A percentile compares a stretch with the other conserved stretches of the same genome.
Evolutionary conservation across 352 stramenopile genomes (phyloP).

Genomic region (Pythium periplocum): DNA sequence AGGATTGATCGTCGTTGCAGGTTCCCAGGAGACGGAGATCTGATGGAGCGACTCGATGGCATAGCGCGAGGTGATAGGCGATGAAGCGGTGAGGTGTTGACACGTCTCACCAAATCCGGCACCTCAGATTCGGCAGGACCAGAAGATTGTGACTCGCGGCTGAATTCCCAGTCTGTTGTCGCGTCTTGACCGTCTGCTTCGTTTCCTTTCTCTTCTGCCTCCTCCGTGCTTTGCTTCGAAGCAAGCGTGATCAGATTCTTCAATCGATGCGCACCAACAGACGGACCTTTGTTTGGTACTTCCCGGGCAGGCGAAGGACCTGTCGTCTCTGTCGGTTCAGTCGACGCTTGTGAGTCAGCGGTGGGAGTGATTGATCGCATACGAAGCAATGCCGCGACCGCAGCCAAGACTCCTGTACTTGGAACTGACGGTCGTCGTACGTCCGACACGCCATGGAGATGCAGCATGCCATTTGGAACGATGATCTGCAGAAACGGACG

Average conservation of each 20-base stretch:
- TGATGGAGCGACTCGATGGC: background rate
- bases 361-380: background rate
- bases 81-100: no score
- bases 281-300: background rate
- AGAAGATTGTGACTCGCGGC: no score
- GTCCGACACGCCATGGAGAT: slow-evolving; percentile 10
- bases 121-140: no score
- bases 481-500: slow-evolving; percentile 43
- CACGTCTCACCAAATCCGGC: no score
- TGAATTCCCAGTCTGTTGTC: no score
- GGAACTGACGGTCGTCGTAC: background rate
- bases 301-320: background rate
- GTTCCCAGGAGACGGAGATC: background rate
- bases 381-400: background rate
- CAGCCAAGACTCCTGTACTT: background rate
- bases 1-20: background rate
- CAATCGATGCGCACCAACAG: no score
- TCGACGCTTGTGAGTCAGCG: background rate
- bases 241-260: no score
- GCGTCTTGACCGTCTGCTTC: no score
- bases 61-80: no score
- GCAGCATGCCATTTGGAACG: slow-evolving; percentile 42
- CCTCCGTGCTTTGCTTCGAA: no score
- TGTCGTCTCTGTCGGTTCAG: background rate
- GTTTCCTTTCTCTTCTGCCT: no score